Evolutionary conservation across 257 asterid species (phyloP).

Genomic region (Capsicum baccatum): DNA sequence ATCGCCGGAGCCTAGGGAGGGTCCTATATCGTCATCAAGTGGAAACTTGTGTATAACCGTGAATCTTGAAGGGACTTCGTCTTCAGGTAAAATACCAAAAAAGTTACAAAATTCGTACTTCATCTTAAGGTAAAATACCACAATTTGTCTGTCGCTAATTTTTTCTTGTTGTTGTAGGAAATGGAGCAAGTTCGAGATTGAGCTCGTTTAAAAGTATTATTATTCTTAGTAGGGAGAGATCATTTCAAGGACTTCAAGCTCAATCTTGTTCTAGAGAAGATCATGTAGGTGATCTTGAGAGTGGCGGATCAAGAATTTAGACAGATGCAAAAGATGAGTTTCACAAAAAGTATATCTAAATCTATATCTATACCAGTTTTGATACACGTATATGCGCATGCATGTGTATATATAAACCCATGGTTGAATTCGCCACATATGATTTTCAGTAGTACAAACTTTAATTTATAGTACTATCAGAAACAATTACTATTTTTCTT

Average conservation of each 20-base stretch:
- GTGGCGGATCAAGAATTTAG: conserved; percentile 23
- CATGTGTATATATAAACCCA: background rate
- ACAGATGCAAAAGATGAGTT: background rate
- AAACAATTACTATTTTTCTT: too few relatives aligned
- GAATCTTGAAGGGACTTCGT: conserved; percentile 34
- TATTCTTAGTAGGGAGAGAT: conserved; percentile 66
- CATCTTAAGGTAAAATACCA: too few relatives aligned
- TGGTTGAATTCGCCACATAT: background rate
- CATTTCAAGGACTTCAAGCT: conserved; percentile 46
- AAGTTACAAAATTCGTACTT: background rate
- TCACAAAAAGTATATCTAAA: background rate
- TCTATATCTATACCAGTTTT: background rate
- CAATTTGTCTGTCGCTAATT: background rate
- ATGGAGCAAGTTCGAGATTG: conserved; percentile 59
- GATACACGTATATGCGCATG: background rate
- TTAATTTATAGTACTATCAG: too few relatives aligned
- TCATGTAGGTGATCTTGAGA: conserved; percentile 55
- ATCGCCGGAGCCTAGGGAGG: conserved; percentile 66
- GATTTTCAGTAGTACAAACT: background rate
- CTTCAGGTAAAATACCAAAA: conserved; percentile 33
- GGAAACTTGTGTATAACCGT: background rate
- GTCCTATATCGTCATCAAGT: conserved; percentile 38
- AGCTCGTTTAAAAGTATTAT: conserved; percentile 67
- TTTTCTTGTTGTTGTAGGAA: background rate
- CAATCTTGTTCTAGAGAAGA: conserved; percentile 51